Base-by-base conservation (phyloP, 208 protist genomes). In the Leishmania turanica region DNA sequence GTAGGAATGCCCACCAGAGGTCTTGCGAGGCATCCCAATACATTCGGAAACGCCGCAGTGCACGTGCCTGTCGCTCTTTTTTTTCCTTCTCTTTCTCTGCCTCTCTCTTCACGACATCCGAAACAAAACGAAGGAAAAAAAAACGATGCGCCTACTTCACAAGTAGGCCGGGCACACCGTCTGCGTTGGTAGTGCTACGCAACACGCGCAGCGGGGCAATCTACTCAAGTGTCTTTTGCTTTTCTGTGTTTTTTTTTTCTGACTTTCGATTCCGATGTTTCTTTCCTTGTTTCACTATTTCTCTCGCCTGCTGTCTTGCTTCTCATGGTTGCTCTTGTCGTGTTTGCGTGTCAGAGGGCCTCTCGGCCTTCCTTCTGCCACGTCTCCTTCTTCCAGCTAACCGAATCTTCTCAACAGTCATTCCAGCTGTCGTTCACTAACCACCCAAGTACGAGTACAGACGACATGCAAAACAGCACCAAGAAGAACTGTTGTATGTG, bases 211-310 rank as follows among this genome's bases (percentile, higher is more conserved):
- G 31, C 51, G 40, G 17, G 4, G 7, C 5, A 71, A 19, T 42
- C 42, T 53, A 37, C 11, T 60, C 17, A 6, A 53, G 45, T 21
- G 69, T 34, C 24, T 75, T 83, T 79, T 83, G 42, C 58, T 82
- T 70, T 45, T 37, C 7, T 47, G 40, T 54, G 19, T 74, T 75
- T 68, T 42, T 49, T 74, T 75, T 68, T 42, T 49, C n/a, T 49
- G 45, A 31, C 9, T 47, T 40, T 56, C 34, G 72, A 7, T 62
- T 64, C 3, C 3, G 49, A 27, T 62, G 9, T 58, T 58, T 45
- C 17, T 60, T 77, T 42, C 13, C 45, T 21, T 13, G 5, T 58
- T 40, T 56, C 27, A 40, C 7, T 74, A 9, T 54, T n/a, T 51
- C 64, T 69, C 17, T 69, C 64, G 3, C 54, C 54, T 76, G 72